Evolutionary conservation across 257 asterid genomes (phyloP).

Genomic region (Scutellaria baicalensis): DNA sequence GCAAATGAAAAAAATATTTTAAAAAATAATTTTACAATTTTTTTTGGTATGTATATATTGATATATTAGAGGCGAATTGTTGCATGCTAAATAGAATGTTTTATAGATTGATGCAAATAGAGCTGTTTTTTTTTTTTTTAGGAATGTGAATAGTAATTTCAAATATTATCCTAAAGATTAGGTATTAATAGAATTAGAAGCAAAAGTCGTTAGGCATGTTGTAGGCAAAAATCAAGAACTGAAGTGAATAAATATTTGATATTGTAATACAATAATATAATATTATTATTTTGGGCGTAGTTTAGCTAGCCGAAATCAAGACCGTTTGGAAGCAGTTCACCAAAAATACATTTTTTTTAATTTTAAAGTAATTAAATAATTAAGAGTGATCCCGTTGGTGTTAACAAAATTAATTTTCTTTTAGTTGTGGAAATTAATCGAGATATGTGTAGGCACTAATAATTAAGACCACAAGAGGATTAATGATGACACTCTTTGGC

Average conservation of each 20-base stretch:
- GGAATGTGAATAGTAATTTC: too few species aligned
- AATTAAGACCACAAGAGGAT: constrained; percentile 26
- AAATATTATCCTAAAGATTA: too few species aligned
- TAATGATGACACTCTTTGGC: constrained; percentile 22
- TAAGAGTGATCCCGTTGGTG: neutral
- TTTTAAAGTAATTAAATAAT: neutral
- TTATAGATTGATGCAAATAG: too few species aligned
- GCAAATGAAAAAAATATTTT: too few species aligned
- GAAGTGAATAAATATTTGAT: neutral
- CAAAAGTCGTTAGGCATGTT: neutral
- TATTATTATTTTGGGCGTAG: neutral
- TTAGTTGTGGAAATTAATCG: neutral
- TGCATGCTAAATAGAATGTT: too few species aligned
- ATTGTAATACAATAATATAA: neutral
- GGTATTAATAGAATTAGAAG: neutral
- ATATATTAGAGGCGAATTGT: too few species aligned
- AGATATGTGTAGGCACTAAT: constrained; percentile 28
- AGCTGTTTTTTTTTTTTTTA: too few species aligned
- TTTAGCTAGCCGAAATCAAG: constrained; percentile 14
- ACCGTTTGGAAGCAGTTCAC: constrained; percentile 29
- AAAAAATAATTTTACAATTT: too few species aligned
- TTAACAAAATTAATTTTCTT: neutral
- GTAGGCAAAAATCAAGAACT: neutral
- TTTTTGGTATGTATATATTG: too few species aligned
- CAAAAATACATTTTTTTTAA: constrained; percentile 14